phyloP scores from a whole-genome alignment of 1,139 yeast species.

The Blastobotrys niveus region DNA sequence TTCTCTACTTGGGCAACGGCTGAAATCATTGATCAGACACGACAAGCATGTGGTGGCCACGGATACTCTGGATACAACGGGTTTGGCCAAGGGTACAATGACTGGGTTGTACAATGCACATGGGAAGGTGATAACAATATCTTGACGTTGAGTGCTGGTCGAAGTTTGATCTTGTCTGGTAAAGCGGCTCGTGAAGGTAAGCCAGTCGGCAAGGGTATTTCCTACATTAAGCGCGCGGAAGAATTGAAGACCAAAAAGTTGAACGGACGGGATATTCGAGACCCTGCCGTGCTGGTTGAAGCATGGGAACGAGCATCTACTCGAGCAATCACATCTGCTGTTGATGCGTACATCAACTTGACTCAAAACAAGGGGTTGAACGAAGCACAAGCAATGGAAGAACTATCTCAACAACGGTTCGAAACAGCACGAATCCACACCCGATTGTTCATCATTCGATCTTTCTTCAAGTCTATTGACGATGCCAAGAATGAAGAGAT shows the following conservation, averaged over 20 bases:
- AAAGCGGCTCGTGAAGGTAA: constrained; percentile 31
- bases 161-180: constrained; percentile 36
- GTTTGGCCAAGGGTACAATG: constrained; percentile 80
- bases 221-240: constrained; percentile 28
- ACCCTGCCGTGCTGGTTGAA: constrained; percentile 32
- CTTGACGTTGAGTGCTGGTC: constrained; percentile 73
- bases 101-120: constrained; percentile 94
- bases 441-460: constrained; percentile 34
- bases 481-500: constrained; percentile 23
- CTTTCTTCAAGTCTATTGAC: constrained; percentile 35
- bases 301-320: constrained; percentile 40
- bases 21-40: constrained; percentile 71
- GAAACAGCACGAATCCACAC: constrained; percentile 42
- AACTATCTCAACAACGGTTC: constrained; percentile 41
- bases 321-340: constrained; percentile 34
- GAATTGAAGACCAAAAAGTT: constrained; percentile 25
- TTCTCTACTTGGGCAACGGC: constrained; percentile 85
- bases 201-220: constrained; percentile 30
- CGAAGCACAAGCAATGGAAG: constrained; percentile 39
- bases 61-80: constrained; percentile 89
- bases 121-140: constrained; percentile 98
- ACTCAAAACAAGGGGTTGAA: constrained; percentile 26
- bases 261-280: constrained; percentile 27
- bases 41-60: constrained; percentile 96
- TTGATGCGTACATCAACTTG: constrained; percentile 24